Evolutionary conservation across 2,329 filamentous ascomycete genomes (phyloP), one percentile per base, ranked within the genome.

Genomic region (Waltergamsia citrina): DNA sequence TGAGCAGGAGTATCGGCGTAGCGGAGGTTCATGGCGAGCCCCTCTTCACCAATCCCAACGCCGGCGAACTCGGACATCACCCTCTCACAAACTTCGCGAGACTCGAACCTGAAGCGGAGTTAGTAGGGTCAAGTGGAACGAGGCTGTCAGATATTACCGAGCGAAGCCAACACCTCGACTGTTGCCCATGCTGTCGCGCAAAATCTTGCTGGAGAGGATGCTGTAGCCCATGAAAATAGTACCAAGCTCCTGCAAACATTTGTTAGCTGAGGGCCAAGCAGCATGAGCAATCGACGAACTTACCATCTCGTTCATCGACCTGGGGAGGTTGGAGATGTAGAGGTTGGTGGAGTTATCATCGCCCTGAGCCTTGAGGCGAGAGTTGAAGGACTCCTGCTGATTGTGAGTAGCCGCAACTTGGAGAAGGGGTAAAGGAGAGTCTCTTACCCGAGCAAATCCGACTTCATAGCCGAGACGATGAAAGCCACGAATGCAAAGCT

Each of bases 161-260:
- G 90, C 90, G 63, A 98, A 98, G 24, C 92, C 92, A 53, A 98
- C 92, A 46, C 93, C 90, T 48, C 93, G 90, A 56, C 90, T 94
- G 51, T 92, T 87, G 38, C 88, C 92, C 56, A 88, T 82, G 48
- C 75, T 78, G 57, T 96, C 90, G 32, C 90, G 85, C 43, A 95
- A 82, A 47, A 98, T 94, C 63, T 93, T 88, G 69, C 86, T 88
- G 3, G 90, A 96, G 53, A 92, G 74, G 42, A 95, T 90, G 49
- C 80, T 80, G 60, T 81, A 85, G 36, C 81, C 81, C 38, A 72
- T 69, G 63, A 85, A 94, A 54, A 85, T 87, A 43, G 74, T 78
- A 51, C 78, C 81, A 46, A 85, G 72, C 58, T 86, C 82, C 77
- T 84, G 46, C 37, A 12, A 14, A 27, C 17, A 21, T 16, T 23